Conservation (phyloP, 306 rosid species). For the Mucuna pruriens region DNA sequence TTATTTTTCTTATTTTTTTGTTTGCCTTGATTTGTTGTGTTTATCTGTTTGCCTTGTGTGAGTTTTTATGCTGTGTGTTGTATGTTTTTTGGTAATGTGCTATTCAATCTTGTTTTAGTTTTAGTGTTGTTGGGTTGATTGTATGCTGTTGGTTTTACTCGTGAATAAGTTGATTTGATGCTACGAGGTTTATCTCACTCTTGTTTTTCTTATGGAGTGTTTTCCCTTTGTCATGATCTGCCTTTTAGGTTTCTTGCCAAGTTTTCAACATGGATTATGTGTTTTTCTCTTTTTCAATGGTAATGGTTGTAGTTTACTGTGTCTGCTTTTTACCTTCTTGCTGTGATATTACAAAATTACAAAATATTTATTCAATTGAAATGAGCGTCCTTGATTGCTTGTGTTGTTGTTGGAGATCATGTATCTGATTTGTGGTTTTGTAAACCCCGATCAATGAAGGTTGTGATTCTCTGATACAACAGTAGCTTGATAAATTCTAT, state of each 20-base stretch:
- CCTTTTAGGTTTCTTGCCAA: neutral
- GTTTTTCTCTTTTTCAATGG: neutral
- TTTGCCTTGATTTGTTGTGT: neutral
- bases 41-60: neutral
- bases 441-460: neutral
- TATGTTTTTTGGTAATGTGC: neutral
- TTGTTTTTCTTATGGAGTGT: neutral
- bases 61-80: neutral
- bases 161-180: slow-evolving; percentile 17
- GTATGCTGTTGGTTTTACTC: slow-evolving; percentile 2
- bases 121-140: neutral
- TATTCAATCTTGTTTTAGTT: neutral
- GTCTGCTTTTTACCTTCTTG: neutral
- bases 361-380: neutral
- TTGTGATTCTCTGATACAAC: slow-evolving; percentile 3
- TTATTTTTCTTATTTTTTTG: neutral
- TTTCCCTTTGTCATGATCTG: neutral
- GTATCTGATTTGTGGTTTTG: neutral
- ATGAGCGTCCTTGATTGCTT: neutral
- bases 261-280: neutral
- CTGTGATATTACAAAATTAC: neutral
- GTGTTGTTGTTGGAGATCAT: slow-evolving; percentile 31
- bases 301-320: neutral
- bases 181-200: neutral
- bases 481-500: neutral